Evolutionary conservation across 73 alveolate genomes (phyloP).

Genomic region (Effrenium voratum): DNA sequence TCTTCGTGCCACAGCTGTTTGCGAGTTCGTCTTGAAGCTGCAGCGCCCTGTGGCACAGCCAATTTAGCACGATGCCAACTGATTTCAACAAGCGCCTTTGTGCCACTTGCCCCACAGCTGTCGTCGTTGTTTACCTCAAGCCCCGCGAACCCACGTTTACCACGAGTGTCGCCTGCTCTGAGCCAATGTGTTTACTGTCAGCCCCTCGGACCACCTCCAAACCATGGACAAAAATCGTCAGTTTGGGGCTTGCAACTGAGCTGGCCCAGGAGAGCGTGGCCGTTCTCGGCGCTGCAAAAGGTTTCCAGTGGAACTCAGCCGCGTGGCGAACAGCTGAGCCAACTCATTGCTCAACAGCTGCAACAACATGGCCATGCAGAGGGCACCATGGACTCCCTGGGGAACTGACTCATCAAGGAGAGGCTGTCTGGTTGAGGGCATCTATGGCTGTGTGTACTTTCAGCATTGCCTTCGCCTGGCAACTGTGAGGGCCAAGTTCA

Average conservation of each 20-base stretch:
- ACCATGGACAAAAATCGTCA: neutral
- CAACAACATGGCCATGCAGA: neutral
- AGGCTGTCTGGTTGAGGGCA: too few relatives aligned
- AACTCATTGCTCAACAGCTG: neutral
- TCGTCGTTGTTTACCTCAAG: too few relatives aligned
- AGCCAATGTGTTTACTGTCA: neutral
- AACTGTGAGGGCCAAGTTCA: too few relatives aligned
- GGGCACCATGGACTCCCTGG: too few relatives aligned
- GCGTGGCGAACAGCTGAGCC: neutral
- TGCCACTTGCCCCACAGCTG: too few relatives aligned
- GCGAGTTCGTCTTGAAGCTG: neutral
- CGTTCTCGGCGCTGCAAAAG: slow-evolving; percentile 40
- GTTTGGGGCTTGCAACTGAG: neutral
- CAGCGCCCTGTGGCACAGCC: neutral
- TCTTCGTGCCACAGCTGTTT: neutral
- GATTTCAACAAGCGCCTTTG: neutral
- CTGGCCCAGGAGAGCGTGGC: slow-evolving; percentile 43
- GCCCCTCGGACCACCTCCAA: neutral
- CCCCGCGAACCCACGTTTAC: too few relatives aligned
- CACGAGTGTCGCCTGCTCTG: too few relatives aligned
- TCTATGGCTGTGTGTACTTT: too few relatives aligned
- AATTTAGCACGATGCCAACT: neutral
- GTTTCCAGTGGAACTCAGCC: slow-evolving; percentile 41
- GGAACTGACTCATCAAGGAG: too few relatives aligned
- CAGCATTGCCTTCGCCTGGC: too few relatives aligned